These are phyloP conservation scores for Kandelia obovata DNA, from an alignment of 345 rosid species.

Conservation along the genomic window DNA sequence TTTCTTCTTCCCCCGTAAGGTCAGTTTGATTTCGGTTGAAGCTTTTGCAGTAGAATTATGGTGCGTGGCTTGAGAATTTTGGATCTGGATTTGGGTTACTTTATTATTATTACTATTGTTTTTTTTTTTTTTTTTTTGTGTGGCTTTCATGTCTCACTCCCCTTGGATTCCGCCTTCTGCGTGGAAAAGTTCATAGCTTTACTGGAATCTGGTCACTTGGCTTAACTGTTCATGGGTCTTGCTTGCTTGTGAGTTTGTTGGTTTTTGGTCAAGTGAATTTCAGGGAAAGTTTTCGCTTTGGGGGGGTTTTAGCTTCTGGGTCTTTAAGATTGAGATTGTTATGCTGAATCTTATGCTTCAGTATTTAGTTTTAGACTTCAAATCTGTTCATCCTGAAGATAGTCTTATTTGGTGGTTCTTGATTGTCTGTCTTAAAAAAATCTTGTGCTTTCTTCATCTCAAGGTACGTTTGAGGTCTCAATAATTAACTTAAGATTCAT, in stretches of 20 bases:
- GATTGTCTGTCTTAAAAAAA: slow-evolving; percentile 7
- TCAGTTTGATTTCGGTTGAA: not conserved
- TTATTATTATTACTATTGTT: not conserved
- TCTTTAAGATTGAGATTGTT: not conserved
- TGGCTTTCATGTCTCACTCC: slow-evolving; percentile 19
- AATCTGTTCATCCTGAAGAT: not conserved
- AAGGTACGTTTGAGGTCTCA: slow-evolving; percentile 1
- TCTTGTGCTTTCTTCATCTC: slow-evolving; percentile 8
- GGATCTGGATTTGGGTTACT: slow-evolving; percentile 27
- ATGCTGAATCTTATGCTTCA: not conserved
- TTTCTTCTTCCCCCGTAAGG: not conserved
- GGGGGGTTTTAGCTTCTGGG: slow-evolving; percentile 7
- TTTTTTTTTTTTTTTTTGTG: slow-evolving; percentile 1
- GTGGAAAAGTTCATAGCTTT: slow-evolving; percentile 38
- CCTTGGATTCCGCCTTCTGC: slow-evolving; percentile 36
- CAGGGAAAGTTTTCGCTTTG: not conserved
- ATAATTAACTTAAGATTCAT: not conserved
- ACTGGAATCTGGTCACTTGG: slow-evolving; percentile 32
- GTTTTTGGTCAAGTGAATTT: slow-evolving; percentile 13
- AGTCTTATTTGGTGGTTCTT: not conserved
- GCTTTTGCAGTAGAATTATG: not conserved
- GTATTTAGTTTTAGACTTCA: not conserved
- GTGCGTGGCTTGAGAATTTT: slow-evolving; percentile 20
- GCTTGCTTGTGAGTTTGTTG: slow-evolving; percentile 20
- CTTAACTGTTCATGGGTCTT: slow-evolving; percentile 26